Evolutionary conservation across 345 rosid genomes (phyloP), one percentile per base, ranked within the genome.

Genomic region (Arabis hirsuta): DNA sequence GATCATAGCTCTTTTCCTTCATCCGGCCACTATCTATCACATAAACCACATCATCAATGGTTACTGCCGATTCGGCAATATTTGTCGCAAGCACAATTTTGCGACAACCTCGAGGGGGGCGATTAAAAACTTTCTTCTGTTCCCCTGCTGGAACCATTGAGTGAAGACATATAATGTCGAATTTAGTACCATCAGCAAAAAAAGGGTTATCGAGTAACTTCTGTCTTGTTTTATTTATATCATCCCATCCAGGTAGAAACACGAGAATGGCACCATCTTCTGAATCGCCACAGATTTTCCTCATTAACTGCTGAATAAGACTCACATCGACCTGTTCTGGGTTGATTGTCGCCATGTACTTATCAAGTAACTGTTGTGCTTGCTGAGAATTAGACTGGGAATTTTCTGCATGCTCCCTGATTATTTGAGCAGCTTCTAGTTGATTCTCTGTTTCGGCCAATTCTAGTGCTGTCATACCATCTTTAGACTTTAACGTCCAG

Each of bases 241-340:
- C 96, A 62, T 91, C 99, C 99, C 99, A 94, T 34, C 97, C 99
- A 24, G 96, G 97, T 81, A 89, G 91, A 78, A 94, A 94, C 73
- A 94, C 90, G 73, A 94, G 95, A 79, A 94, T 86, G 32, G 96
- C 99, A 56, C 96, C 99, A 65, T 82, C 89, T 71, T 77, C 71
- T 12, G 96, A 88, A 76, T 82, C 90, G 24, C 38, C 53, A 77
- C 98, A 88, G 76, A 89, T 88, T 69, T 88, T 89, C 82, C 68
- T 88, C 47, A 91, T 52, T 32, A 91, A 72, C 81, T 81, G 81
- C 82, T 84, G 95, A 73, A 91, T 83, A 46, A 94, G 98, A 78
- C 84, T 82, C 72, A 79, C 81, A 78, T 94, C 98, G 32, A 91
- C 72, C 48, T 80, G 79, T 60, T 86, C 96, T 7, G 89, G 87